Evolutionary conservation across 2,329 filamentous ascomycete genomes (phyloP), one percentile per base, ranked within the genome.

Genomic region (Fusarium globosum): DNA sequence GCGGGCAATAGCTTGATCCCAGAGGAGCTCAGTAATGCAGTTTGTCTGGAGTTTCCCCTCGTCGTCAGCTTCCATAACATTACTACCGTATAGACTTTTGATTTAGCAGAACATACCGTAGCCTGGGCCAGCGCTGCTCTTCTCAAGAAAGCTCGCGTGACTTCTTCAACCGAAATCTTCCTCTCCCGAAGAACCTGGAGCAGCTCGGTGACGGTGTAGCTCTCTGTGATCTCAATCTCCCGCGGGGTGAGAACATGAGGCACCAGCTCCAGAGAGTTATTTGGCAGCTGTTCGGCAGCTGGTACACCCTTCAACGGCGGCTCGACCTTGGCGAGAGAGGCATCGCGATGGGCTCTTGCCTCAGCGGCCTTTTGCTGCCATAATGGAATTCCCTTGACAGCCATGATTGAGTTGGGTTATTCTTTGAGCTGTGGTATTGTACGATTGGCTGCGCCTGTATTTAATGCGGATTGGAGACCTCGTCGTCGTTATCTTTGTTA

Each of bases 1-100:
- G 2, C 81, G 77, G 33, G 73, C 71, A 12, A 82, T 79, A 4
- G 81, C 81, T 28, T 80, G 62, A 48, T 82, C 80, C 80, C 80
- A 82, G 57, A 82, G 72, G 11, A 82, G 73, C 48, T 79, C 80
- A 7, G 77, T 79, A 14, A 82, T 45, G 56, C 81, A 82, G 49
- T 82, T 82, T 1, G 79, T 81, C 81, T 73, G 20, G 15, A 43
- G 42, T 23, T 23, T 18, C n/a, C 12, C 10, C 10, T 7, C 1
- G 30, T 30, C 21, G 13, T 60, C 4, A 30, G 15, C 16, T 21
- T 11, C 28, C 7, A 20, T 28, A 12, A 18, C 15, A 23, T 18
- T 12, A 7, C 16, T 12, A 10, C 13, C 15, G 15, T 18, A 6
- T 18, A 43, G 42, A 43, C 42, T 43, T 43, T 42, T 1, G n/a